phyloP scores from a whole-genome alignment of 1,284 basidiomycete species.

The Hortiboletus rubellus region DNA sequence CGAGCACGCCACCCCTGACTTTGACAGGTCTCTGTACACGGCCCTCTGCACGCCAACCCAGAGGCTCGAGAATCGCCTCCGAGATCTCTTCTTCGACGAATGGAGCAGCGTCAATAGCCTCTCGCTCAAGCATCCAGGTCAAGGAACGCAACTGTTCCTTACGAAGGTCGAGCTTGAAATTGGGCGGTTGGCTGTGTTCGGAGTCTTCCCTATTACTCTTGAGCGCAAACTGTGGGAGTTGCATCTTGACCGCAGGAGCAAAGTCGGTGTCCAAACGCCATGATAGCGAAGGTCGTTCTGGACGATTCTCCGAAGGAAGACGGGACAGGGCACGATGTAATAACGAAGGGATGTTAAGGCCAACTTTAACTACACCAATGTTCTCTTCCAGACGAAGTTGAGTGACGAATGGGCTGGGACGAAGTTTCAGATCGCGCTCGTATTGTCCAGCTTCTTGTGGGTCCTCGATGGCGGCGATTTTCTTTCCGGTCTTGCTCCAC shows the following conservation, averaged over 20 bases:
- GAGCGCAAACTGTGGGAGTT: slow-evolving; percentile 65
- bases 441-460: slow-evolving; percentile 82
- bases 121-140: slow-evolving; percentile 90
- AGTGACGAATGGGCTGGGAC: slow-evolving; percentile 86
- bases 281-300: slow-evolving; percentile 57
- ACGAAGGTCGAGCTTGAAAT: slow-evolving; percentile 73
- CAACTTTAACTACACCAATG: slow-evolving; percentile 77
- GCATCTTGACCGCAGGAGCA: slow-evolving; percentile 60
- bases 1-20: slow-evolving; percentile 88
- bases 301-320: slow-evolving; percentile 61
- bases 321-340: slow-evolving; percentile 85
- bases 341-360: slow-evolving; percentile 85
- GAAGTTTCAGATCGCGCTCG: slow-evolving; percentile 83
- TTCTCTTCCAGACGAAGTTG: slow-evolving; percentile 76
- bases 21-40: slow-evolving; percentile 77
- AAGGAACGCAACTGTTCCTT: slow-evolving; percentile 89
- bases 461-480: slow-evolving; percentile 76
- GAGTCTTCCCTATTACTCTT: slow-evolving; percentile 78
- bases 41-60: slow-evolving; percentile 93
- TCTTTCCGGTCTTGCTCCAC: slow-evolving; percentile 67
- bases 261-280: slow-evolving; percentile 86
- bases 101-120: slow-evolving; percentile 61
- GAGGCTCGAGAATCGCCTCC: slow-evolving; percentile 80
- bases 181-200: slow-evolving; percentile 75
- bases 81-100: slow-evolving; percentile 95